Evolutionary conservation across 331 rosid species (phyloP), one percentile per base, ranked within the genome.

Genomic region (Malus hybrid): DNA sequence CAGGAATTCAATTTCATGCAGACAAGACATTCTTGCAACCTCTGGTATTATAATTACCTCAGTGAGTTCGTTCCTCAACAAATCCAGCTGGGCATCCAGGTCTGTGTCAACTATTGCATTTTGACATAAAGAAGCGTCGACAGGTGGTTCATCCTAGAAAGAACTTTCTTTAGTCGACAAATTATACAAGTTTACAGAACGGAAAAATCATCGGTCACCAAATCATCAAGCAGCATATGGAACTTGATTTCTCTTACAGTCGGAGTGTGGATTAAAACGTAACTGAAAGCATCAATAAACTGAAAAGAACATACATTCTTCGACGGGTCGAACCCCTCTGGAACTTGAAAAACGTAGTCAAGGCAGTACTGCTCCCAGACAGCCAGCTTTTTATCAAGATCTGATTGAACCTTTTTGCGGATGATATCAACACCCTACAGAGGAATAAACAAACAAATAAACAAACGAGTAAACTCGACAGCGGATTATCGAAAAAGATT

Each of bases 301-400:
- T 1, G 46, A 24, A 24, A 74, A 63, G 65, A 78, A 79, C 93
- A 4, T 88, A 94, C 99, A 22, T 52, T 78, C 70, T 82, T 89
- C 63, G 93, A 85, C 81, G 85, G 56, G 36, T 67, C 79, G 76
- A 94, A 87, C 32, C 92, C 95, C 56, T 76, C 83, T 4, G 97
- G 97, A 70, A 90, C 90, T 65, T 88, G 57, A 79, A 94, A 92
- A 75, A 93, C 90, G 79, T 90, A 92, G 13, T 56, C 76, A 65
- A 84, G 90, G 77, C 90, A 86, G 67, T 87, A 89, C 64, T 83
- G 79, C 89, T 92, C 97, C 98, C 97, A 94, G 86, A 82, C 79
- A 46, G 77, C 76, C 22, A 94, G 81, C 77, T 86, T 79, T 76
- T 84, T 84, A 81, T 87, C 90, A 81, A 90, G 72, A 74, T 76